Percentiles rank a stretch among this genome's conserved stretches.
Evolutionary conservation across 164 flowering plant species (phyloP).

Genomic region (Hamamelis virginiana): DNA sequence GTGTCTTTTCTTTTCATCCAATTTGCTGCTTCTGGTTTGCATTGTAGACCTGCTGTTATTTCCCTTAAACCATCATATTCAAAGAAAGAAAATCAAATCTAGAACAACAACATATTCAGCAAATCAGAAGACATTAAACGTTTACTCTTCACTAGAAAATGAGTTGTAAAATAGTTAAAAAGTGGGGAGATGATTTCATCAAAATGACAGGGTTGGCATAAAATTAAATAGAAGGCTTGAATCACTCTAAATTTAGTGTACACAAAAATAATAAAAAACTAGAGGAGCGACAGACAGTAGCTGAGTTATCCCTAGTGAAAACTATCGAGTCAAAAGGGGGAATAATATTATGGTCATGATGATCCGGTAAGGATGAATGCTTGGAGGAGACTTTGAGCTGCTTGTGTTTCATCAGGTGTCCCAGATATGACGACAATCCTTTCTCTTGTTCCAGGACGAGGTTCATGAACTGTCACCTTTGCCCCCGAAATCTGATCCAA

Average conservation of each 20-base stretch:
- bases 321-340: neutral
- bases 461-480: constrained; percentile 65
- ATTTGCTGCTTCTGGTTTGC: too few relatives aligned
- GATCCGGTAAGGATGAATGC: constrained; percentile 76
- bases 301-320: neutral
- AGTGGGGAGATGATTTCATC: neutral
- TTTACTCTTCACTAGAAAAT: neutral
- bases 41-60: too few relatives aligned
- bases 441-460: constrained; percentile 56
- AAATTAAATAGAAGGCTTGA: neutral
- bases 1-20: too few relatives aligned
- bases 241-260: neutral
- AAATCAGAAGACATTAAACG: constrained; percentile 8
- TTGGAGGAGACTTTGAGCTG: constrained; percentile 92
- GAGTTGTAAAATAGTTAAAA: neutral
- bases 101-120: too few relatives aligned
- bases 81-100: too few relatives aligned
- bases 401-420: constrained; percentile 87
- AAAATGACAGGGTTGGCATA: neutral
- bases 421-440: constrained; percentile 74
- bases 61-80: too few relatives aligned
- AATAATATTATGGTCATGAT: constrained; percentile 17
- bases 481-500: constrained; percentile 88
- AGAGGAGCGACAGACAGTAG: neutral
- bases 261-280: neutral